Conservation (phyloP, 805 yeast genomes). For the Candida xiaguanensis region DNA sequence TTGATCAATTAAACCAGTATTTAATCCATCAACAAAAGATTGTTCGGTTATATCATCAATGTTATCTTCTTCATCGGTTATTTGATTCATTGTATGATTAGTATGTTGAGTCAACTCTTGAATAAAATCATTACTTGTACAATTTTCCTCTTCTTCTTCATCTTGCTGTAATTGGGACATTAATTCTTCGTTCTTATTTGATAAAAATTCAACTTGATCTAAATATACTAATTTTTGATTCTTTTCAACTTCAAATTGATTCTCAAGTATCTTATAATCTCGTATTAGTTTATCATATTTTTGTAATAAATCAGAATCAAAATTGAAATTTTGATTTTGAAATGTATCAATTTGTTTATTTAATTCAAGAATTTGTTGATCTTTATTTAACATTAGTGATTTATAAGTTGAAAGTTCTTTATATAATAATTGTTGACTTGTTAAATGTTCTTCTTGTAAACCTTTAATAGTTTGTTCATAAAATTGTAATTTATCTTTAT, state of each 20-base stretch:
- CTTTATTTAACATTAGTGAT: slow-evolving; percentile 30
- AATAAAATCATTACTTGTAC: slow-evolving; percentile 5
- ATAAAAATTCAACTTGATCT: slow-evolving; percentile 50
- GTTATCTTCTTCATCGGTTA: slow-evolving; percentile 16
- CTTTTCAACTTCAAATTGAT: slow-evolving; percentile 50
- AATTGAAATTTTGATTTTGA: background rate
- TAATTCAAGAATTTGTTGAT: slow-evolving; percentile 18
- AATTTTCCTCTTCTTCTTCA: background rate
- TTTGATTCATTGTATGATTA: slow-evolving; percentile 22
- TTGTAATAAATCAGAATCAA: slow-evolving; percentile 15
- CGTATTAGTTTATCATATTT: slow-evolving; percentile 28
- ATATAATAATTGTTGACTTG: slow-evolving; percentile 23
- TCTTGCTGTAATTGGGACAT: background rate
- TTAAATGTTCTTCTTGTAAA: slow-evolving; percentile 25
- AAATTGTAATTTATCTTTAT: slow-evolving; percentile 19
- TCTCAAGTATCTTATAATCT: slow-evolving; percentile 40
- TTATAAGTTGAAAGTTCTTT: slow-evolving; percentile 31
- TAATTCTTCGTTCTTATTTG: slow-evolving; percentile 26
- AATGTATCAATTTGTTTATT: slow-evolving; percentile 3
- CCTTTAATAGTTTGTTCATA: slow-evolving; percentile 26
- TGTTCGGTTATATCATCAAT: slow-evolving; percentile 6
- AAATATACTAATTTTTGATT: slow-evolving; percentile 50
- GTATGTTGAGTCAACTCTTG: slow-evolving; percentile 8
- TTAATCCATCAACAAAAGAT: background rate
- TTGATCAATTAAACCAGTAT: slow-evolving; percentile 11